phyloP scores from a whole-genome alignment of 371 early-diverging fungal species.

The Rhizopus arrhizus region DNA sequence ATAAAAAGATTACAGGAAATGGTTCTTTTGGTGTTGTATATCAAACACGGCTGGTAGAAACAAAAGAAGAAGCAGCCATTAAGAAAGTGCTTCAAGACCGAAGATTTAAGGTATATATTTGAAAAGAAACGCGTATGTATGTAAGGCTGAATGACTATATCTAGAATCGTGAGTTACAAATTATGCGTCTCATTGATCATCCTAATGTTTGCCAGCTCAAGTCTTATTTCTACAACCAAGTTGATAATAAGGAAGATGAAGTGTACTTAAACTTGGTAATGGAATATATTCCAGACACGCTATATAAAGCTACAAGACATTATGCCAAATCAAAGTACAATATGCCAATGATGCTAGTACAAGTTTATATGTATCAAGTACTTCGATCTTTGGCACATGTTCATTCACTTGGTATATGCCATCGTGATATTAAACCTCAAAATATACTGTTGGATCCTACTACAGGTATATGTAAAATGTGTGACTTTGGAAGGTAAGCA shows the following conservation, averaged over 20 bases:
- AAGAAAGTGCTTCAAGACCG: constrained; percentile 96
- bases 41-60: constrained; percentile 84
- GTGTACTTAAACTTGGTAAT: constrained; percentile 83
- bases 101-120: constrained; percentile 82
- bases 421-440: constrained; percentile 73
- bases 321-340: constrained; percentile 83
- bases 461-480: constrained; percentile 92
- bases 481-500: constrained; percentile 94
- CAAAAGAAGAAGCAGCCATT: constrained; percentile 86
- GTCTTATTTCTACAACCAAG: constrained; percentile 79
- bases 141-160: not conserved
- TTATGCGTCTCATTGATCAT: constrained; percentile 81
- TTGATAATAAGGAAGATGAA: constrained; percentile 71
- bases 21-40: constrained; percentile 97
- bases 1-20: constrained; percentile 91
- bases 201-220: constrained; percentile 78
- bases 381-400: constrained; percentile 95
- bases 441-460: constrained; percentile 74
- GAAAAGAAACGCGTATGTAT: not conserved
- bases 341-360: constrained; percentile 88
- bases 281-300: constrained; percentile 87
- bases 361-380: constrained; percentile 97
- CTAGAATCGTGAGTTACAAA: constrained; percentile 86
- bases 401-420: constrained; percentile 80
- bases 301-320: constrained; percentile 79